Base-by-base conservation (phyloP, 495 filamentous ascomycete genomes). In the Pyronema omphalodes region DNA sequence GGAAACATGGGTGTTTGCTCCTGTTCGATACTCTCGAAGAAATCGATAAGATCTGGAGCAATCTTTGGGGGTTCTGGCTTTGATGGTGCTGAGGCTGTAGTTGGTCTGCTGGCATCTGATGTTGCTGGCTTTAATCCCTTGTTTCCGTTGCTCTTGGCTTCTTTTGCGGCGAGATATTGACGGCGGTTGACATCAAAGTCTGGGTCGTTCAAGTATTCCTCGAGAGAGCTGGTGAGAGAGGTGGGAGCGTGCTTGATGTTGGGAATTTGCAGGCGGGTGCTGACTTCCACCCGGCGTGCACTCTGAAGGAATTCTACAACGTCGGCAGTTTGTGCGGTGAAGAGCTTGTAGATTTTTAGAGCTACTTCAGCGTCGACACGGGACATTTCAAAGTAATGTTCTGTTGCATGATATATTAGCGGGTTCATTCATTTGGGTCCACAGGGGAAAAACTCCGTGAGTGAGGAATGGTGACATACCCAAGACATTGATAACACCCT, bases 301-400 rank as follows among this genome's bases (percentile, higher is more conserved):
- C 86, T 78, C 56, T 80, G 80, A 29, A 96, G 76, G 65, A 88
- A 99, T 63, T 85, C 78, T 6, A 99, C 89, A 5, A 96, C 88
- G 56, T 80, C 77, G 53, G 94, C 87, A 9, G 91, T 99, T 64
- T 94, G 93, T 61, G 77, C 83, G 23, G 85, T 83, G 67, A 99
- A 99, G 1, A 77, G 83, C 62, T 87, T 87, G 67, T 99, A 99
- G 15, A 99, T 94, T 48, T 79, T 74, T 62, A 99, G 74, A 37
- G 91, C 93, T 43, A 88, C 78, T 66, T 93, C 83, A 48, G 93
- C 93, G 68, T 99, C 93, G 37, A 82, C 77, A 53, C 81, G 82
- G 51, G 93, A 94, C 86, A 99, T 89, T 69, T 99, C 91, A 59
- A 99, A 96, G 66, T 93, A 99, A 65, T 93, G 88, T 58, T 93